Evolutionary conservation across 345 rosid species (phyloP), one percentile per base, ranked within the genome.

Genomic region (Excoecaria agallocha): DNA sequence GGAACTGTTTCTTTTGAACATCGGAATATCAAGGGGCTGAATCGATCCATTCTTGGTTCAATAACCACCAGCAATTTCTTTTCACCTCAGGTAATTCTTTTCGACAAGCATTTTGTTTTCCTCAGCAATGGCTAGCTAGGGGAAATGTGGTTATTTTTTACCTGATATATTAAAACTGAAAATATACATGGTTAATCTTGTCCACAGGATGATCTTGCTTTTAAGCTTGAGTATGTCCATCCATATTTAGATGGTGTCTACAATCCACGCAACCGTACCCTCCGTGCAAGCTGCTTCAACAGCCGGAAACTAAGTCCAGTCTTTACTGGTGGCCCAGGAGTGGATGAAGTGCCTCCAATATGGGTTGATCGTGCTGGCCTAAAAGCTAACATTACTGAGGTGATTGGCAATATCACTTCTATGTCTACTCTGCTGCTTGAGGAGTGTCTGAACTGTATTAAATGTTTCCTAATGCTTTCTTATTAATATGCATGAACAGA

Each of bases 281-380:
- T 95, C 64, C 91, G 90, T 24, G 57, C 92, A 7, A 95, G 97
- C 84, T 89, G 96, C 86, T 95, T 95, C 82, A 95, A 95, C 86
- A 91, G 96, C 83, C 86, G 99, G 68, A 95, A 95, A 79, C 77
- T 96, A 25, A 96, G 99, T 82, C 99, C 98, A 59, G 99, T 96
- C 68, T 96, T 93, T 81, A 96, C 98, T 58, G 98, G 98, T 71
- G 99, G 99, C 56, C 97, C 98, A 3, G 96, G 97, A 76, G 89
- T 89, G 66, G 99, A 91, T 77, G 99, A 96, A 87, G 99, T 96
- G 55, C 98, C 97, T 60, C 96, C 99, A 6, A 93, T 96, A 72
- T 96, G 98, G 99, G 99, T 96, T 65, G 98, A 96, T 84, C 90
- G 99, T 76, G 91, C 96, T 82, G 99, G 99, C 65, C 20, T 90